Base-by-base conservation (phyloP, 305 asterid species). In the Rubia tinctorum region DNA sequence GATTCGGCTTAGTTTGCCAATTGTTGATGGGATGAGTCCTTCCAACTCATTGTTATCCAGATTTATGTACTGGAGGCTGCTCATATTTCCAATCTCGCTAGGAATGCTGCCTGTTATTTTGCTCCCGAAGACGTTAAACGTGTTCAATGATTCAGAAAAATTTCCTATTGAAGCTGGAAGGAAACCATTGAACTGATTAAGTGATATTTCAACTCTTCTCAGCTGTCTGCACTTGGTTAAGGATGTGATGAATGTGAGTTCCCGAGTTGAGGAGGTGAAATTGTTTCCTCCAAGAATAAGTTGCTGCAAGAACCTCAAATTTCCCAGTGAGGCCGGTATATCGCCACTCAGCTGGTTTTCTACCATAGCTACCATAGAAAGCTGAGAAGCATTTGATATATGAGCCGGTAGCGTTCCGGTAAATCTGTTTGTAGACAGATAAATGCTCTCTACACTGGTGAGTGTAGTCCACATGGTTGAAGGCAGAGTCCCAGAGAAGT, bases 301-400 rank as follows among this genome's bases (percentile, higher is more conserved):
- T 2, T 14, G 51, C 15, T 15, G 51, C 51, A 10, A 12, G 51
- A 10, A 10, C 10, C 53, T 47, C 53, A 47, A 47, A 47, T 13
- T 12, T 17, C 53, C 17, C 11, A 47, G 4, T 5, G 53, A 47
- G 53, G 11, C 17, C 11, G 53, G 17, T 47, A 47, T 47, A 0
- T 0, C 5, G 53, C 53, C 53, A 47, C 53, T 47, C 17, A 47
- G 17, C 4, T 47, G 17, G 53, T 47, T 47, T 17, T 11, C 0
- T 3, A 3, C 1, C 53, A 47, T 13, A 1, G 14, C 53, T 12
- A 82, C 66, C 17, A 45, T 63, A 55, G 30, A 64, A n/a, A 86
- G 84, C 3, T 83, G 86, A 18, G 84, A 73, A 8, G 86, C 82
- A 67, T 65, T 60, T 2, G 86, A 86, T 37, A 84, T 59, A 22